These are phyloP conservation scores for Glycine tomentella DNA, from an alignment of 306 rosid species.

Conservation along the genomic window DNA sequence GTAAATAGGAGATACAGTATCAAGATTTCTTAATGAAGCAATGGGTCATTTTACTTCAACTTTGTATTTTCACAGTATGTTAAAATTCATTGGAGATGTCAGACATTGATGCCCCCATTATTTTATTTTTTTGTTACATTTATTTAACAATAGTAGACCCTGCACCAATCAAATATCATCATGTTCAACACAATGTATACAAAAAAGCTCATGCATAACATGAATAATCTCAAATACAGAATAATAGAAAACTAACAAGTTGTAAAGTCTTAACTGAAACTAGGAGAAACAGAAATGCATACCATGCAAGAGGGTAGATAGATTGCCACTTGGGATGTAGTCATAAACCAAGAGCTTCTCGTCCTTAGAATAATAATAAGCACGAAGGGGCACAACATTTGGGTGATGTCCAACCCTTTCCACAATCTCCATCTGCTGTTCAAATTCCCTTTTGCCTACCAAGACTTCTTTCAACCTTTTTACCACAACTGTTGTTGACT, in stretches of 20 bases:
- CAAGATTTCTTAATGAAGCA: too few species aligned
- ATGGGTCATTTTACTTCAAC: too few species aligned
- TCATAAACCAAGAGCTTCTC: slow-evolving; percentile 88
- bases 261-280: not conserved
- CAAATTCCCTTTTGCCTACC: slow-evolving; percentile 77
- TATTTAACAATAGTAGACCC: slow-evolving; percentile 14
- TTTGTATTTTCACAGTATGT: too few species aligned
- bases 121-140: not conserved
- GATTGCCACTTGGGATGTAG: slow-evolving; percentile 71
- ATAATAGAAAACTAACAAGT: not conserved
- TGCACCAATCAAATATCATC: not conserved
- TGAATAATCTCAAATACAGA: slow-evolving; percentile 19
- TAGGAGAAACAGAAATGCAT: slow-evolving; percentile 44
- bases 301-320: slow-evolving; percentile 80
- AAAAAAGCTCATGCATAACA: slow-evolving; percentile 6
- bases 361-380: slow-evolving; percentile 91
- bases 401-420: slow-evolving; percentile 77
- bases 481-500: slow-evolving; percentile 83
- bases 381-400: slow-evolving; percentile 79
- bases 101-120: not conserved
- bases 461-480: slow-evolving; percentile 89
- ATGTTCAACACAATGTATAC: not conserved
- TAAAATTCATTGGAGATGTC: not conserved
- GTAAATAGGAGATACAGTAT: too few species aligned
- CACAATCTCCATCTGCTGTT: slow-evolving; percentile 82